Conservation (phyloP, 441 rosid species). For the Pelargonium fulgidum region DNA sequence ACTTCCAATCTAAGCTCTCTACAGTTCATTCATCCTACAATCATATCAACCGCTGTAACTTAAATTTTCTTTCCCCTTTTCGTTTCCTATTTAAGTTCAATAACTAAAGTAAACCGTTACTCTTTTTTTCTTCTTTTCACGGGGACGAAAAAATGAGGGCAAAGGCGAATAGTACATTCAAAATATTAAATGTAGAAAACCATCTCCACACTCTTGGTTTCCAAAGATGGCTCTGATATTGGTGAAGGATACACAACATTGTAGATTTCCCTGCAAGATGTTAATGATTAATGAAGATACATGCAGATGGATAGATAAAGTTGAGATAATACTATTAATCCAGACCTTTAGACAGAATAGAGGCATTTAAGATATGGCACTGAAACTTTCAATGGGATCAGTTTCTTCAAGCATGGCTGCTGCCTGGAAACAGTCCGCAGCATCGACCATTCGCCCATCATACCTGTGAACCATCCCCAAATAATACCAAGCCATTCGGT, state of each 20-base stretch:
- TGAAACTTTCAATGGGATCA: conserved; percentile 8
- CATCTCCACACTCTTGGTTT: no score
- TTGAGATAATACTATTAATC: background rate
- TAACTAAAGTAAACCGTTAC: background rate
- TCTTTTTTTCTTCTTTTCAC: background rate
- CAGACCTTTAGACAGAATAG: background rate
- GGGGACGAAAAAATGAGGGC: background rate
- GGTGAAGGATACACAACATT: background rate
- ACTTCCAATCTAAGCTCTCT: background rate
- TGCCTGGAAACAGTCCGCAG: conserved; percentile 4
- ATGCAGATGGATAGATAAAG: background rate
- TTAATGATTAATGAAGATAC: background rate
- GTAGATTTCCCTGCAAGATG: no score
- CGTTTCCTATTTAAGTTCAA: background rate
- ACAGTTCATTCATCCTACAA: conserved; percentile 1
- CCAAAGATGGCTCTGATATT: background rate
- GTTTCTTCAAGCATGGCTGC: conserved; percentile 7
- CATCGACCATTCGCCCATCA: conserved; percentile 56
- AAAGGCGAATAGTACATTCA: background rate
- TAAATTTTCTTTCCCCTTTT: background rate
- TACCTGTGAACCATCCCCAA: conserved; percentile 68
- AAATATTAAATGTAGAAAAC: background rate
- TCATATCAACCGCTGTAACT: background rate
- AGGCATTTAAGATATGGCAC: background rate
- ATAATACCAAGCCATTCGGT: conserved; percentile 77